phyloP scores from a whole-genome alignment of 1,284 basidiomycete genomes.

The Ceratobasidium theobromae region DNA sequence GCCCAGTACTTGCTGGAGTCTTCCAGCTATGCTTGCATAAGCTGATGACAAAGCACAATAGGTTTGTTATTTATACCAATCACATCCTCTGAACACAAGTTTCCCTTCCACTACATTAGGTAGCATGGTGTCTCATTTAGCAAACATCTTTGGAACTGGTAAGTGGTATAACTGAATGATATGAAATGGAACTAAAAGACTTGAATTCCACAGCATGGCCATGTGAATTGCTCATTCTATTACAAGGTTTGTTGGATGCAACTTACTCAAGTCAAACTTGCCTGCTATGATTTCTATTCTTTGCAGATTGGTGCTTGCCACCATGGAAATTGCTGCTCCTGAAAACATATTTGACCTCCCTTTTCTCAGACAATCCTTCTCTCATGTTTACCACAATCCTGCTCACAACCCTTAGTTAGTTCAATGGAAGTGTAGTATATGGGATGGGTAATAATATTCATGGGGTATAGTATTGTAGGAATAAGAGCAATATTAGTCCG shows the following conservation, averaged over 20 bases:
- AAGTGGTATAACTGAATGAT: neutral
- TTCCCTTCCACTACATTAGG: neutral
- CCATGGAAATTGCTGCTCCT: conserved; percentile 93
- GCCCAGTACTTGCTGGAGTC: no score
- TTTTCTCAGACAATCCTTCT: conserved; percentile 97
- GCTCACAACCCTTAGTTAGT: conserved; percentile 91
- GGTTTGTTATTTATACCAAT: neutral
- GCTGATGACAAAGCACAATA: neutral
- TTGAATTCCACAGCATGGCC: conserved; percentile 68
- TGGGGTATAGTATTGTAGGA: no score
- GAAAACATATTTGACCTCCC: conserved; percentile 96
- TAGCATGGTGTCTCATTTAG: conserved; percentile 41
- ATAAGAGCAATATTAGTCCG: no score
- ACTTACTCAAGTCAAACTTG: neutral
- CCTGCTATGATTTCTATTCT: conserved; percentile 33
- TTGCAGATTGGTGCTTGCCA: conserved; percentile 95
- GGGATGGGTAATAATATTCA: no score
- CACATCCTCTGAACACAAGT: neutral
- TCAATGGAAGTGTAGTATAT: no score
- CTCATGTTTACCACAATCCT: conserved; percentile 98
- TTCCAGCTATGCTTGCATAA: no score
- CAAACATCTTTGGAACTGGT: conserved; percentile 78
- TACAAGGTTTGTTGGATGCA: conserved; percentile 67
- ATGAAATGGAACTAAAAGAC: neutral
- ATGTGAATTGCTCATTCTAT: conserved; percentile 94